phyloP scores from a whole-genome alignment of 2,329 filamentous ascomycete genomes.

The Aspergillus uvarum region DNA sequence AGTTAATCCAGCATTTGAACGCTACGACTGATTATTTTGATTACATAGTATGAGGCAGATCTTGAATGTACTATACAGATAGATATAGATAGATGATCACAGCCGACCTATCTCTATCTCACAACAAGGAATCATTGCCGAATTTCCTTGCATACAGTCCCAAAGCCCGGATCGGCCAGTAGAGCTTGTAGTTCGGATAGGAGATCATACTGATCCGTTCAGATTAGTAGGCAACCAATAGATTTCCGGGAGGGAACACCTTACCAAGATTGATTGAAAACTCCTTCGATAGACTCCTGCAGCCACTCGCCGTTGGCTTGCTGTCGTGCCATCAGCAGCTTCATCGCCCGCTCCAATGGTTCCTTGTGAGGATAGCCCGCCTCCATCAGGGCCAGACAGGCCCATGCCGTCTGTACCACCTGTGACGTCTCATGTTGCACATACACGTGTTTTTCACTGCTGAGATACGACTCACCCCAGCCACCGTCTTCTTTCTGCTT shows the following conservation, averaged over 20 bases:
- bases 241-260: conserved; percentile 33
- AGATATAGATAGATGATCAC: too few species aligned
- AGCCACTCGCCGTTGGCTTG: conserved; percentile 88
- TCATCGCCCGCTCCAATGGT: conserved; percentile 70
- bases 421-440: conserved; percentile 76
- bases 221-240: conserved; percentile 8
- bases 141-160: conserved; percentile 80
- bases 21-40: neutral
- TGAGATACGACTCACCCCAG: conserved; percentile 93
- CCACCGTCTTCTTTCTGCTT: conserved; percentile 87
- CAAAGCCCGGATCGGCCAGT: conserved; percentile 88
- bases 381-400: conserved; percentile 76
- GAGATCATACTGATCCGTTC: conserved; percentile 74
- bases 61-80: too few species aligned
- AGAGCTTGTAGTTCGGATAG: conserved; percentile 98
- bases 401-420: conserved; percentile 95
- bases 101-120: neutral
- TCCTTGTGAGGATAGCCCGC: conserved; percentile 75
- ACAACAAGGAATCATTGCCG: conserved; percentile 59
- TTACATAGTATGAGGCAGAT: neutral
- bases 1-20: too few species aligned
- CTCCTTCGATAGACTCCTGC: conserved; percentile 93
- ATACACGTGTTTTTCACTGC: conserved; percentile 75
- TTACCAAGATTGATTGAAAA: conserved; percentile 96
- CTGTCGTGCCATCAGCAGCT: conserved; percentile 81